Conservation (phyloP, 257 asterid species). For the Rauvolfia tetraphylla region DNA sequence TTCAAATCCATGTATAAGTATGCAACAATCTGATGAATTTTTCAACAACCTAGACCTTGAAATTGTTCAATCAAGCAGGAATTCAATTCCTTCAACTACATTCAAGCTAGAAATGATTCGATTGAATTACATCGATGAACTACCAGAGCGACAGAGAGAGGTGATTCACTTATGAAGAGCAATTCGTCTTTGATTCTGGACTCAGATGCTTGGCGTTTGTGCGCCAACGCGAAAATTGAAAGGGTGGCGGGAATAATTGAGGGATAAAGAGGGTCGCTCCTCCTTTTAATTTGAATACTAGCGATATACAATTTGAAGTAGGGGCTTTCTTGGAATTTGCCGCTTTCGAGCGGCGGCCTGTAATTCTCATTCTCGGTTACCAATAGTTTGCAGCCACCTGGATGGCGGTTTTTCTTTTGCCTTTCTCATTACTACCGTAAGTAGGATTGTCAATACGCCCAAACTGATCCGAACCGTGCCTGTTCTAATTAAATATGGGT, state of each 20-base stretch:
- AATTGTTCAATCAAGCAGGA: background rate
- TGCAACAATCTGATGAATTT: background rate
- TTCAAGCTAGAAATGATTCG: background rate
- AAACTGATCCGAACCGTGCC: no score
- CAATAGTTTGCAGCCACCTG: no score
- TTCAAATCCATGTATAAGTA: background rate
- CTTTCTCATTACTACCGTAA: no score
- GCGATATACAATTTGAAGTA: no score
- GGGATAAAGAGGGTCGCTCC: background rate
- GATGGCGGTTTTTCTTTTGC: no score
- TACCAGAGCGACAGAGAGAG: background rate
- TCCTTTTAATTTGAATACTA: background rate
- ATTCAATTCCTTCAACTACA: background rate
- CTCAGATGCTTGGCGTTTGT: background rate
- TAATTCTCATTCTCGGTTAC: no score
- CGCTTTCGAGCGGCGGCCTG: no score
- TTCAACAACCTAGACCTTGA: background rate
- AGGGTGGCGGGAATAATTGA: slow-evolving; percentile 1
- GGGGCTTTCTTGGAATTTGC: no score
- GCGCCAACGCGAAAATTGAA: background rate
- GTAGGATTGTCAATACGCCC: no score
- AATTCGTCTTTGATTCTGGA: background rate
- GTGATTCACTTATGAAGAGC: background rate
- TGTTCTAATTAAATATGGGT: no score
- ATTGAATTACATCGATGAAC: background rate